Evolutionary conservation across 1,284 basidiomycete species (phyloP), one percentile per base, ranked within the genome.

Genomic region (Butyriboletus regius): DNA sequence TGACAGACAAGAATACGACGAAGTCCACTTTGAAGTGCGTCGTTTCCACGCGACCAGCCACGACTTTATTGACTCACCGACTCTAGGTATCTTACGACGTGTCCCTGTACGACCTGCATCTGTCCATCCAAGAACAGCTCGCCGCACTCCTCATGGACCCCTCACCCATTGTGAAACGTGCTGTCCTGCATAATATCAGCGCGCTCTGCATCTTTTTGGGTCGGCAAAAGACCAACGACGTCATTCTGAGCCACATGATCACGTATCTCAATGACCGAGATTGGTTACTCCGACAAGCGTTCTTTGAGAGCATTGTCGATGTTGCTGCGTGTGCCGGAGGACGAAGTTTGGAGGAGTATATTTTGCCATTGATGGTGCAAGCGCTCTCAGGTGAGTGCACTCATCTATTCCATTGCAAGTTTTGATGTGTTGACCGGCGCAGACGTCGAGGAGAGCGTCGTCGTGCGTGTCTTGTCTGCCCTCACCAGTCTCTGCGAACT

Each of bases 191-290:
- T 51, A 83, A 91, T 57, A 88, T 98, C 29, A 88, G 88, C 1
- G 82, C 87, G 0, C 73, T 98, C 7, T 97, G 93, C 64, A 83
- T 91, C 46, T 97, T 98, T 72, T 82, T 98, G 33, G 95, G 94
- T 3, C 73, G 90, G 22, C 86, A 91, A 63, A 88, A 85, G 64
- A 95, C 96, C 1, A 95, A 96, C 69, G 94, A 98, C 59, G 88
- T 95, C 4, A 74, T 99, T 7, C 74, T 98, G 18, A 93, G 91
- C 58, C 94, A 98, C 67, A 95, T 98, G 85, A 94, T 98, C 66
- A 98, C 96, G 0, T 98, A 97, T 63, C 77, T 98, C 58, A 98
- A 98, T 63, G 94, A 98, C 61, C 75, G 89, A 10, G 91, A 96
- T 63, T 98, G 95, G 94, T 70, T 88, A 20, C 71, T 98, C 39